Base-by-base conservation (phyloP, 352 stramenopile species). In the Pseudoperonospora humuli region DNA sequence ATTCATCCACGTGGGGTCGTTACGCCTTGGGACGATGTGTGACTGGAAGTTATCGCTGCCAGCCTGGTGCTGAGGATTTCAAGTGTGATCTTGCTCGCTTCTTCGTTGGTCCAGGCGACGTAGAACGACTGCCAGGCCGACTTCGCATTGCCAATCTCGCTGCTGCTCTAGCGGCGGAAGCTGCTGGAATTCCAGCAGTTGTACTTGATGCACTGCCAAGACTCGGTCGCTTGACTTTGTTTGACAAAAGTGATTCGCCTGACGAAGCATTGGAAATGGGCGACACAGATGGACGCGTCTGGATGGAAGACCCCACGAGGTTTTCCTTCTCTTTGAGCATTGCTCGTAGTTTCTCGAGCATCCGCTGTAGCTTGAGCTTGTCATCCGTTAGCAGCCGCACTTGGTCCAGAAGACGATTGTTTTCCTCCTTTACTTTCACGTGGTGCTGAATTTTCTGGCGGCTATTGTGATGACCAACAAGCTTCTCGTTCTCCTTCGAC, bases 381-480 rank as follows among this genome's bases (percentile, higher is more conserved):
- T 84, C 67, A 10, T 86, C 73, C 3, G 70, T 83, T 31, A 87
- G 52, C 15, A 75, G 61, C 7, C 67, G 68, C 15, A 90, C 65
- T n/a, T 86, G 69, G 11, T 73, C 56, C n/a, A 84, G 47, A 13
- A 91, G 48, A 17, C 75, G 67, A 29, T 91, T 91, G 54, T 86
- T 86, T 41, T 91, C 75, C 23, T 88, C 78, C 43, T 91, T 91
- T 13, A 91, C 70, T 34, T 77, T 80, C 37, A 74, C 70, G 36
- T 91, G 75, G 24, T 91, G 74, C 43, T 91, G 78, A 49, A 91
- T 91, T 55, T 84, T 86, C 43, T 91, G 78, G 7, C 74, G 69
- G 27, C 67, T 79, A 47, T 91, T 91, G 53, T 84, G 61, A 26
- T 91, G 78, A 3, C 75, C 75, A 6, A 87, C 74, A 6, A 91